Conservation (phyloP, 1,284 basidiomycete genomes). For the Sphaerobolus stellatus region DNA sequence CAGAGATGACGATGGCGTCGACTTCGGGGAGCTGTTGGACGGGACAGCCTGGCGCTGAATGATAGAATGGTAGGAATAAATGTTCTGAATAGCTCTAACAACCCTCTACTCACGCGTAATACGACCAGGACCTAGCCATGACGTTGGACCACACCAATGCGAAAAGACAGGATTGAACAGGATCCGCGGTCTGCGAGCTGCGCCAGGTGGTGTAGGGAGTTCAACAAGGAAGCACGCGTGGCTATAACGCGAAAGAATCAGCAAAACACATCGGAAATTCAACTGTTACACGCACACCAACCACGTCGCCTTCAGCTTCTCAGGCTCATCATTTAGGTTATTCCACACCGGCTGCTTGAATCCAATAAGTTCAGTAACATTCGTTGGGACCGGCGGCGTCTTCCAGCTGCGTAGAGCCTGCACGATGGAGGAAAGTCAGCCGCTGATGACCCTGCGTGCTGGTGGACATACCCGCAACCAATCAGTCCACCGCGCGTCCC, state of each 20-base stretch:
- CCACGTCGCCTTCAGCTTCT: slow-evolving; percentile 67
- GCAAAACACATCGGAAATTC: too few relatives aligned
- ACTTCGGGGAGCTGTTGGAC: slow-evolving; percentile 62
- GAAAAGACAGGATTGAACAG: slow-evolving; percentile 74
- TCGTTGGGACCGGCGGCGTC: slow-evolving; percentile 1
- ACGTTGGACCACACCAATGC: slow-evolving; percentile 57
- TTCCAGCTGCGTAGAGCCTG: neutral
- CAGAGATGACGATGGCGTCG: slow-evolving; percentile 62
- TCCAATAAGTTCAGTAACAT: slow-evolving; percentile 14
- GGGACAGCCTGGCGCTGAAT: slow-evolving; percentile 52
- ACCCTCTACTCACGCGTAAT: slow-evolving; percentile 47
- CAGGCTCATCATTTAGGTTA: neutral
- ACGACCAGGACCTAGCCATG: slow-evolving; percentile 55
- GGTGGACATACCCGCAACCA: neutral
- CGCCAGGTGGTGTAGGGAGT: slow-evolving; percentile 45
- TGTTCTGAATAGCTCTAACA: neutral
- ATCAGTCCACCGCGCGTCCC: neutral
- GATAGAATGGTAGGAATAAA: neutral
- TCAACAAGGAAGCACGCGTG: slow-evolving; percentile 75
- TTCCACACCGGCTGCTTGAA: slow-evolving; percentile 19
- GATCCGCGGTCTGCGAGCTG: slow-evolving; percentile 55
- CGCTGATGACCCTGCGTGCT: neutral
- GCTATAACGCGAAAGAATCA: too few relatives aligned
- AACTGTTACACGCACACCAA: slow-evolving; percentile 49
- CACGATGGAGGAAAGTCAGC: neutral